Percentiles rank a stretch among this genome's conserved stretches.
Conservation (phyloP, 2,329 filamentous ascomycete species). For the Stemphylium vesicarium region DNA sequence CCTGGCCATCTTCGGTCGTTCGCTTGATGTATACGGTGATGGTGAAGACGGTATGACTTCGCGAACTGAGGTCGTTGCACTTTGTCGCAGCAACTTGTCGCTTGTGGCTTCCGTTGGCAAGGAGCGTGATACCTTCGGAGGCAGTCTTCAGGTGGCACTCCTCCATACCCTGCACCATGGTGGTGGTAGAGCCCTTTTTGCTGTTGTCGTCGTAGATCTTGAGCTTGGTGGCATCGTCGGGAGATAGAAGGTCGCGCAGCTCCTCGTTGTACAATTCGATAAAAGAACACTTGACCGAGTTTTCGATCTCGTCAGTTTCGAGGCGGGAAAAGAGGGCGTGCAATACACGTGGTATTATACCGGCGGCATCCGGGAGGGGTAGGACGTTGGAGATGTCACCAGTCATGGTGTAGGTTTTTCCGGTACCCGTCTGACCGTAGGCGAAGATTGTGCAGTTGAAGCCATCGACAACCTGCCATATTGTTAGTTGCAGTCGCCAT, state of each 20-base stretch:
- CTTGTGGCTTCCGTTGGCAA: conserved; percentile 88
- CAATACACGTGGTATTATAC: conserved; percentile 91
- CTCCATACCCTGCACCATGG: conserved; percentile 96
- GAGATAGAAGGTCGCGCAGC: conserved; percentile 82
- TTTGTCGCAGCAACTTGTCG: conserved; percentile 99
- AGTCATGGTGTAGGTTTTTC: conserved; percentile 99
- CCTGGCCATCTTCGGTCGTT: conserved; percentile 80
- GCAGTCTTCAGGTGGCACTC: conserved; percentile 91
- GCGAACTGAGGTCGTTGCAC: conserved; percentile 96
- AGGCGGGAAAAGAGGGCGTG: conserved; percentile 87
- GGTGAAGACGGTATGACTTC: conserved; percentile 97
- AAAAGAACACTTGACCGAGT: conserved; percentile 95
- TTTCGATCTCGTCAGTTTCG: conserved; percentile 76
- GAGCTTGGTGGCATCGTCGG: conserved; percentile 82
- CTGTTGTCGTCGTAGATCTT: conserved; percentile 93
- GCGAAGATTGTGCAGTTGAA: conserved; percentile 99
- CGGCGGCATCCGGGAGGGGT: conserved; percentile 86
- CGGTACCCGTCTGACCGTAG: conserved; percentile 96
- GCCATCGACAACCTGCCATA: conserved; percentile 78
- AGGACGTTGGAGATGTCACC: conserved; percentile 95
- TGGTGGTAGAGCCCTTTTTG: conserved; percentile 82
- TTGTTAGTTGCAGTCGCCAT: conserved; percentile 11
- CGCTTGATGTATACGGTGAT: conserved; percentile 91
- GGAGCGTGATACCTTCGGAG: conserved; percentile 81
- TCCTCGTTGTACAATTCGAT: conserved; percentile 99